Base-by-base conservation (phyloP, 1,139 yeast species). In the Saccharomyces hybrid region DNA sequence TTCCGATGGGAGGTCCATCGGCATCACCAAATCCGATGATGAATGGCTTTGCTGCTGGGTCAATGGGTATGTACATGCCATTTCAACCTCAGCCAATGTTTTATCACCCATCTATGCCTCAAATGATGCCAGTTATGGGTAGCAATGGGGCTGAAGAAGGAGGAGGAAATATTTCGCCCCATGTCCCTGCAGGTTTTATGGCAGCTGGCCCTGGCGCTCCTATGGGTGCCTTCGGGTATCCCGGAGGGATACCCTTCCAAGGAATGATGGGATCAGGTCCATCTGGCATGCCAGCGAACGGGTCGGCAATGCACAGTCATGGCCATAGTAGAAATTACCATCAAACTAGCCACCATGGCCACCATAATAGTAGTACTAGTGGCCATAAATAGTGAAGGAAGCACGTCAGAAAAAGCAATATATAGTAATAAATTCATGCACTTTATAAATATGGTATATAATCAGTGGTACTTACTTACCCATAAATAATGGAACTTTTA, bases 71-170 rank as follows among this genome's bases (percentile, higher is more conserved):
- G 69, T 68, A 67, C 47, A 61, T 67, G 63, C 71, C 71, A 34
- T 65, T 63, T 55, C 72, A 68, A 55, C 70, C 70, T 13, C 70
- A 67, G 54, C 69, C 71, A 27, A 59, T 67, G 60, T 67, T 66
- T 53, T 67, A 66, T 51, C 71, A 49, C 6, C 42, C 70, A 16
- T 60, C 63, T 14, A 64, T 67, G 64, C 65, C 64, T 26, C 70
- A 63, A 44, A 66, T 67, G 70, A 59, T 64, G 60, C 63, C 66
- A 26, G 57, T 65, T 58, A 61, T 63, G 62, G 61, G 62, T 23
- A 57, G 57, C 29, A 58, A 54, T 28, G 62, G 48, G 7, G 56
- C 44, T 31, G 29, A 32, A 23, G 29, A 19, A 8, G 53, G 48
- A 16, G 32, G 47, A 41, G 50, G 38, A 3, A 49, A 29, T 14